A percentile compares a stretch with the other conserved stretches of the same genome.
These are phyloP conservation scores for Eudorina sp. DNA, from an alignment of 139 green algal species.

Conservation along the genomic window DNA sequence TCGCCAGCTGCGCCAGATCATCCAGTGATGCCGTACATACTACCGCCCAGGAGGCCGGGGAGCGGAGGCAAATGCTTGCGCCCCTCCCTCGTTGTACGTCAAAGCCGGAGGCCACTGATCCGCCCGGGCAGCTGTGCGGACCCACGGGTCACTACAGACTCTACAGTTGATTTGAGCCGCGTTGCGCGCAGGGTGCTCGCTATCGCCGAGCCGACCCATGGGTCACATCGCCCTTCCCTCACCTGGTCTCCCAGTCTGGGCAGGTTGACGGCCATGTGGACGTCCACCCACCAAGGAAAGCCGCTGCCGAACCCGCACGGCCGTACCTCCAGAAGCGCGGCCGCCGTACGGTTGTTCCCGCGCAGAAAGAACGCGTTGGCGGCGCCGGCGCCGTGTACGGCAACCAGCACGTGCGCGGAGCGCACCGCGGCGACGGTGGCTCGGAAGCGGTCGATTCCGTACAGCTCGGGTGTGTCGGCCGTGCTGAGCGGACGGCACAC, in stretches of 20 bases:
- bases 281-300: conserved; percentile 35
- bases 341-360: not conserved
- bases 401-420: conserved; percentile 19
- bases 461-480: not conserved
- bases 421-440: not conserved
- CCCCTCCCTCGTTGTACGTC: too few relatives aligned
- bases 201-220: not conserved
- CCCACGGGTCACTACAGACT: too few relatives aligned
- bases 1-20: too few relatives aligned
- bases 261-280: conserved; percentile 28
- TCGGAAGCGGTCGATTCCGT: conserved; percentile 4
- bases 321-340: conserved; percentile 13
- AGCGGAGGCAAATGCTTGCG: too few relatives aligned
- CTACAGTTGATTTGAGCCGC: too few relatives aligned
- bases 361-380: conserved; percentile 18
- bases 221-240: not conserved
- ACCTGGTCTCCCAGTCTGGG: not conserved
- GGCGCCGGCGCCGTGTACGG: conserved; percentile 30
- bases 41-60: too few relatives aligned
- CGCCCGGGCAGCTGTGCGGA: too few relatives aligned
- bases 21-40: too few relatives aligned
- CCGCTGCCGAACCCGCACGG: conserved; percentile 17
- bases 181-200: too few relatives aligned
- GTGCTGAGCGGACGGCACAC: conserved; percentile 11
- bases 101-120: too few relatives aligned